Evolutionary conservation across 2,329 filamentous ascomycete genomes (phyloP).

Genomic region (Epichloe uncinata): DNA sequence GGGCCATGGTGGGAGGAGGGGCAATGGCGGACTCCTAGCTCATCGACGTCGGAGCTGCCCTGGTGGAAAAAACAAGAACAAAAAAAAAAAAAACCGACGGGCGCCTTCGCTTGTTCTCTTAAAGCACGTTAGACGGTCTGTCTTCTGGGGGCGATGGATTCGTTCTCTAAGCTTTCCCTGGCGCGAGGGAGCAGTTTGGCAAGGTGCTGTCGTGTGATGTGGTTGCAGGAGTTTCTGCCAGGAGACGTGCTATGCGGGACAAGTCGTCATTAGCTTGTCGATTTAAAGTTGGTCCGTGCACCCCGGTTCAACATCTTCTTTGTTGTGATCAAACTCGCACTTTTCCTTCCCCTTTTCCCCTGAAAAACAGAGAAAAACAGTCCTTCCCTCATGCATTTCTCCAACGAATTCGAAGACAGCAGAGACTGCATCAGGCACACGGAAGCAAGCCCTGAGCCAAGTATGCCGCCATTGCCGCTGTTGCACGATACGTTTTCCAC

Average conservation of each 20-base stretch:
- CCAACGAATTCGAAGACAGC: background rate
- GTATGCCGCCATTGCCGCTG: background rate
- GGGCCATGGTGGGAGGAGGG: conserved; percentile 42
- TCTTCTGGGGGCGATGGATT: background rate
- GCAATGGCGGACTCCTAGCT: conserved; percentile 20
- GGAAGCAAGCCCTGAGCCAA: background rate
- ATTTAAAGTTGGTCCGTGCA: too few species aligned
- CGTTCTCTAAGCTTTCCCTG: background rate
- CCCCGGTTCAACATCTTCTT: too few species aligned
- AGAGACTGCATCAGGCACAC: background rate
- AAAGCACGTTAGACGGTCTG: too few species aligned
- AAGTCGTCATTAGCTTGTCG: background rate
- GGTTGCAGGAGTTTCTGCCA: background rate
- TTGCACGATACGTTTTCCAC: too few species aligned
- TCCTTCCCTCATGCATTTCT: background rate
- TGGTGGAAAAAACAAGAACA: background rate
- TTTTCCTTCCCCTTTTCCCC: too few species aligned
- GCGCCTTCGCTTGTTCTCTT: background rate
- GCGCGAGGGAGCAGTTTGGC: background rate
- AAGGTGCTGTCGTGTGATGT: conserved; percentile 1
- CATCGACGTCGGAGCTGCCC: conserved; percentile 16
- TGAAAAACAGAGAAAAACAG: too few species aligned
- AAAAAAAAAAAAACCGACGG: background rate
- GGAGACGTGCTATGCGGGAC: background rate
- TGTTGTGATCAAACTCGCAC: too few species aligned